These are phyloP conservation scores for Phytophthora sojae DNA, from an alignment of 352 stramenopile genomes.

Conservation along the genomic window DNA sequence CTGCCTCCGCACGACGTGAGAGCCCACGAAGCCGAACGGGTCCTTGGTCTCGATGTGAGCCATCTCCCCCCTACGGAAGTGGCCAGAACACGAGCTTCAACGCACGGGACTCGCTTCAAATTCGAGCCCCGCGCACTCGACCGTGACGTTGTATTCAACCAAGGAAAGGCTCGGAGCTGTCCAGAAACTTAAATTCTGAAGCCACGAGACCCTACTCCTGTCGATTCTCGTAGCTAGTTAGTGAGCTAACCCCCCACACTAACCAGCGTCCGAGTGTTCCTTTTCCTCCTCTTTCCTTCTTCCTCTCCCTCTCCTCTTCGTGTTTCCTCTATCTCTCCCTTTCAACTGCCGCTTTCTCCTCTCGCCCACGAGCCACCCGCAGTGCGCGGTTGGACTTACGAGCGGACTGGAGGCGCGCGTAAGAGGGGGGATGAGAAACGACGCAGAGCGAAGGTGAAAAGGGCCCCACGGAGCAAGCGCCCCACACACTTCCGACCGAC, in stretches of 20 bases:
- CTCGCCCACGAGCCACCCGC: slow-evolving; percentile 20
- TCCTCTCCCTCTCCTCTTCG: neutral
- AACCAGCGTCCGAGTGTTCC: slow-evolving; percentile 13
- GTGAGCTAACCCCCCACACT: slow-evolving; percentile 18
- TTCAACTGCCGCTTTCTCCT: slow-evolving; percentile 24
- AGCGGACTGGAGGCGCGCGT: slow-evolving; percentile 12
- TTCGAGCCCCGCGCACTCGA: slow-evolving; percentile 19
- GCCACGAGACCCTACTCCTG: slow-evolving; percentile 1
- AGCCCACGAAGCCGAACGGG: slow-evolving; percentile 71
- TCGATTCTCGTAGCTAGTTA: slow-evolving; percentile 11
- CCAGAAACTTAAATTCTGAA: slow-evolving; percentile 19
- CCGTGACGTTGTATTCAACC: slow-evolving; percentile 11
- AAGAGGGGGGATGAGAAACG: slow-evolving; percentile 5
- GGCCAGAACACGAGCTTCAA: slow-evolving; percentile 6
- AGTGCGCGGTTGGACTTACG: slow-evolving; percentile 26
- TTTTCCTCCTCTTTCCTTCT: neutral
- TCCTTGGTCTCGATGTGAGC: slow-evolving; percentile 59
- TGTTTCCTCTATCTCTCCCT: slow-evolving; percentile 11
- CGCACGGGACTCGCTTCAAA: slow-evolving; percentile 12
- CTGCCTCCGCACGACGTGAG: slow-evolving; percentile 54
- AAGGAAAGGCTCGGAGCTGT: neutral
- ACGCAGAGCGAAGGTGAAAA: neutral
- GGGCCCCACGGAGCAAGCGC: neutral
- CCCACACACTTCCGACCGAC: neutral
- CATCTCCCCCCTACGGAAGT: slow-evolving; percentile 30